A percentile compares a stretch with the other conserved stretches of the same genome.
Evolutionary conservation across 2,329 filamentous ascomycete genomes (phyloP).

Genomic region (Fusarium metavorans): DNA sequence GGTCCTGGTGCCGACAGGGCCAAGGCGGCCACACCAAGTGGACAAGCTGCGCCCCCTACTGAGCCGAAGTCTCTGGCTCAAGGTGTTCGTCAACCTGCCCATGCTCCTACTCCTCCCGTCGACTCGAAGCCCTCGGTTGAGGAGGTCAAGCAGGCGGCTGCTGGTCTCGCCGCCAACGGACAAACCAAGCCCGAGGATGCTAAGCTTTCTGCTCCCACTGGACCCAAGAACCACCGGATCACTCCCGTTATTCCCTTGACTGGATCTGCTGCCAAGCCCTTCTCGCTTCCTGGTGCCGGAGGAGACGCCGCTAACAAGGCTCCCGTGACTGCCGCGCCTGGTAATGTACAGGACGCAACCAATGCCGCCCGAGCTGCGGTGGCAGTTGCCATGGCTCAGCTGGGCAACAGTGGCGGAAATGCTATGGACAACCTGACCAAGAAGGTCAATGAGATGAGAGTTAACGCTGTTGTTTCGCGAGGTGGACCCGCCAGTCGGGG

Average conservation of each 20-base stretch:
- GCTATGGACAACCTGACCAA: conserved; percentile 78
- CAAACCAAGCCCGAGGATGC: conserved; percentile 51
- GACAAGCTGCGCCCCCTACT: conserved; percentile 58
- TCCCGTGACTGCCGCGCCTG: conserved; percentile 50
- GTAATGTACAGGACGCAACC: conserved; percentile 73
- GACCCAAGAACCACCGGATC: conserved; percentile 66
- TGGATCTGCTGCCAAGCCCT: conserved; percentile 56
- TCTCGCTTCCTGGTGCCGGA: conserved; percentile 48
- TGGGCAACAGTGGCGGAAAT: conserved; percentile 60
- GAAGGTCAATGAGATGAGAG: conserved; percentile 82
- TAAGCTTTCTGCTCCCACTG: conserved; percentile 58
- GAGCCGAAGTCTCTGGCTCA: conserved; percentile 67
- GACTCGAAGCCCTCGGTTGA: conserved; percentile 74
- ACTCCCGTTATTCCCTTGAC: conserved; percentile 75
- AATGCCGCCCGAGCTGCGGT: conserved; percentile 81
- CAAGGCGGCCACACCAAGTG: conserved; percentile 59
- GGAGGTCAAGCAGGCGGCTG: conserved; percentile 58
- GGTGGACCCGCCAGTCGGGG: conserved; percentile 63
- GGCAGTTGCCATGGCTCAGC: conserved; percentile 83
- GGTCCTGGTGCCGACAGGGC: conserved; percentile 64
- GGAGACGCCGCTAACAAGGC: conserved; percentile 52
- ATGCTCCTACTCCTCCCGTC: conserved; percentile 72
- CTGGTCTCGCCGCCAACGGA: conserved; percentile 54
- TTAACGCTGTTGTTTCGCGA: conserved; percentile 60
- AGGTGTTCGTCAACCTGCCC: conserved; percentile 58